phyloP scores from a whole-genome alignment of 2,329 filamentous ascomycete species.

The Peltaster fructicola region DNA sequence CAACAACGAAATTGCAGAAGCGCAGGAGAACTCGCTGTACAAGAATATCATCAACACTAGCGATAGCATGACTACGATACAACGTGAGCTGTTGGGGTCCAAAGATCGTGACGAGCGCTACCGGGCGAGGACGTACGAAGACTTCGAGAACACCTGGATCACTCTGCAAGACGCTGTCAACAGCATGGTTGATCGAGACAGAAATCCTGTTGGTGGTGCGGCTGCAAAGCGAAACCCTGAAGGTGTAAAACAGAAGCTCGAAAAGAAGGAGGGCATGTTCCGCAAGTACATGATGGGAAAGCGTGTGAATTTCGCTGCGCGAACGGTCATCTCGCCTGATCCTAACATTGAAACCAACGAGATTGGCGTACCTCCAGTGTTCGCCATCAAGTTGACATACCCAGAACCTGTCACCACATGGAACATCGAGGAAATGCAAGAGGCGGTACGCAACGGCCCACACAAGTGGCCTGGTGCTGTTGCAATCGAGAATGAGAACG shows the following conservation, averaged over 20 bases:
- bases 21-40: constrained; percentile 74
- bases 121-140: constrained; percentile 46
- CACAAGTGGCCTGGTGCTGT: constrained; percentile 88
- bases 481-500: constrained; percentile 90
- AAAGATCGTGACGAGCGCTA: constrained; percentile 25
- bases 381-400: constrained; percentile 88
- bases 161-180: constrained; percentile 81
- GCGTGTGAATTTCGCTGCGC: constrained; percentile 93
- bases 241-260: constrained; percentile 91
- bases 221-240: constrained; percentile 68
- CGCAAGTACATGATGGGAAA: constrained; percentile 99
- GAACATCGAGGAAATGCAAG: constrained; percentile 90
- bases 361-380: constrained; percentile 95
- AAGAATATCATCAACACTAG: constrained; percentile 66
- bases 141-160: constrained; percentile 67
- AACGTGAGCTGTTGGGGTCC: constrained; percentile 44
- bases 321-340: constrained; percentile 94
- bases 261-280: constrained; percentile 98
- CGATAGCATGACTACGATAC: constrained; percentile 55
- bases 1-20: constrained; percentile 65
- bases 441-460: constrained; percentile 86
- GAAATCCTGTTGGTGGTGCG: constrained; percentile 63
- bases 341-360: constrained; percentile 98
- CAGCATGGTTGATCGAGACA: constrained; percentile 75
- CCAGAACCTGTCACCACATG: constrained; percentile 94